Evolutionary conservation across 2,329 filamentous ascomycete species (phyloP).

Genomic region (Thermothelomyces thermophilus): DNA sequence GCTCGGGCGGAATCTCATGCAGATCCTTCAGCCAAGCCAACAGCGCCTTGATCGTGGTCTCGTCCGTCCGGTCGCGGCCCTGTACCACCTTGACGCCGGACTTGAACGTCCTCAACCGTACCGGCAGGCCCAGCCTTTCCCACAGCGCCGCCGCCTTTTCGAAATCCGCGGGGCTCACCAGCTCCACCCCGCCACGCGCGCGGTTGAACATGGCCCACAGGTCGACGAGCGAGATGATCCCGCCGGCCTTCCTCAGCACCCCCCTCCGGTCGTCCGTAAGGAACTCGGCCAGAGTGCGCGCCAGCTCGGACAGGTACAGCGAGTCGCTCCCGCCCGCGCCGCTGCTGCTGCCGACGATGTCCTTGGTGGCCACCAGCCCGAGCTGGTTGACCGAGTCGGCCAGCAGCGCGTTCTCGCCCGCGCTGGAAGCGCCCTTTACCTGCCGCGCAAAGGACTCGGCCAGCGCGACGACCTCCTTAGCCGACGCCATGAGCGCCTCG

Average conservation of each 20-base stretch:
- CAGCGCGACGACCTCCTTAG: constrained; percentile 90
- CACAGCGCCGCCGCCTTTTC: constrained; percentile 83
- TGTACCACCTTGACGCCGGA: constrained; percentile 94
- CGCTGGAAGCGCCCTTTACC: constrained; percentile 43
- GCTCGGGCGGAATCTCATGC: constrained; percentile 57
- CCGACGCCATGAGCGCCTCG: constrained; percentile 93
- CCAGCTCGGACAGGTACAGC: constrained; percentile 81
- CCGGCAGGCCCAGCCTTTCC: constrained; percentile 79
- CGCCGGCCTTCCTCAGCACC: constrained; percentile 70
- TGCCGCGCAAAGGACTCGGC: constrained; percentile 81
- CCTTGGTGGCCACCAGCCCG: constrained; percentile 87
- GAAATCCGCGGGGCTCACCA: constrained; percentile 87
- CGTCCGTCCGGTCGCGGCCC: constrained; percentile 78
- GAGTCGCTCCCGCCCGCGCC: constrained; percentile 70
- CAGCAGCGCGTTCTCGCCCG: constrained; percentile 63
- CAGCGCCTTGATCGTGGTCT: constrained; percentile 74
- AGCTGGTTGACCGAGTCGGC: constrained; percentile 78
- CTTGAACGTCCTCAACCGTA: constrained; percentile 81
- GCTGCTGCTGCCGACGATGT: constrained; percentile 76
- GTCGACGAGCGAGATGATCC: constrained; percentile 84
- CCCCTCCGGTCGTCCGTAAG: constrained; percentile 77
- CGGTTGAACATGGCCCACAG: constrained; percentile 94
- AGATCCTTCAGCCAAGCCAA: constrained; percentile 71
- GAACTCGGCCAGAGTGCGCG: constrained; percentile 81
- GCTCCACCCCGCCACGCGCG: constrained; percentile 84